phyloP scores from a whole-genome alignment of 768 basidiomycete species.

The Jaapia argillacea region DNA sequence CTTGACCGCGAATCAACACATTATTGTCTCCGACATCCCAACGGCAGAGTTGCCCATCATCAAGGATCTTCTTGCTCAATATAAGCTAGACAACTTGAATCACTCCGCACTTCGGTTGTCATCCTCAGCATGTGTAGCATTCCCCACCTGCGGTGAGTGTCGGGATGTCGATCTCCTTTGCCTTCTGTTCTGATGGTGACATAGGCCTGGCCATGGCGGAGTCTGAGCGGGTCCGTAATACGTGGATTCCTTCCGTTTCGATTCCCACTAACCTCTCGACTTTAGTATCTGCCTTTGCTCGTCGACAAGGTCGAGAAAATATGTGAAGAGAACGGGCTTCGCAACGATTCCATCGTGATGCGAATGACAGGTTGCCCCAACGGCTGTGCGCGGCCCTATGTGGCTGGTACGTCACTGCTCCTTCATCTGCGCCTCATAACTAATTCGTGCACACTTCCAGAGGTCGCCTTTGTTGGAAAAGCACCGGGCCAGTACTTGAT shows the following conservation, averaged over 20 bases:
- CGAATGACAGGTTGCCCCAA: constrained; percentile 98
- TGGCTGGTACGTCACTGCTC: constrained; percentile 49
- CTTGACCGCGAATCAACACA: constrained; percentile 91
- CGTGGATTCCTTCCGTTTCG: not conserved
- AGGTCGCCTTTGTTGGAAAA: constrained; percentile 95
- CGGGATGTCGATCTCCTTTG: no score
- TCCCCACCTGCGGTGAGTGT: constrained; percentile 92
- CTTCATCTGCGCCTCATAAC: not conserved
- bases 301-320: constrained; percentile 93
- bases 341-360: constrained; percentile 96
- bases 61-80: constrained; percentile 69
- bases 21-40: constrained; percentile 78
- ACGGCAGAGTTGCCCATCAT: constrained; percentile 66
- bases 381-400: constrained; percentile 87
- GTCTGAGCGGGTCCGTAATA: constrained; percentile 52
- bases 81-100: constrained; percentile 82
- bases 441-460: constrained; percentile 26
- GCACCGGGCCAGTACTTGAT: constrained; percentile 88
- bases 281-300: constrained; percentile 81
- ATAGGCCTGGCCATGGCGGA: constrained; percentile 80
- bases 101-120: constrained; percentile 75
- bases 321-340: constrained; percentile 85
- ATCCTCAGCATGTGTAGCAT: constrained; percentile 93
- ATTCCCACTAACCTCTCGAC: not conserved
- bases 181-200: no score